Percentiles rank a stretch among this genome's conserved stretches.
These are phyloP conservation scores for Pseudonectria foliicola DNA, from an alignment of 2,329 filamentous ascomycete species.

Conservation along the genomic window DNA sequence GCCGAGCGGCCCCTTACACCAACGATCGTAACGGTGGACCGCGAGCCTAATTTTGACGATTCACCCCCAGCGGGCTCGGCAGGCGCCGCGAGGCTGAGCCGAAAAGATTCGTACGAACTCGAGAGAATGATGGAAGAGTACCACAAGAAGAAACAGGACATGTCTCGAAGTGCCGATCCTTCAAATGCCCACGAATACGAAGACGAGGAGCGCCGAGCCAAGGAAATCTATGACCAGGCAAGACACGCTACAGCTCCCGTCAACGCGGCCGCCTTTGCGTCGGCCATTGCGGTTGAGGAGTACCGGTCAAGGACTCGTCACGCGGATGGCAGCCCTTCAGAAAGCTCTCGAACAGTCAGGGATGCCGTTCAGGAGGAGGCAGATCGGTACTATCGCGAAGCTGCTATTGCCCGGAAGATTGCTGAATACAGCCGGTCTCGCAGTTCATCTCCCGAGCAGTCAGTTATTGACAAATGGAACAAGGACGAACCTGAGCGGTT, in stretches of 20 bases:
- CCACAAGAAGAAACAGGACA: conserved; percentile 15
- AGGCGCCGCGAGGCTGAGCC: conserved; percentile 36
- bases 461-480: conserved; percentile 49
- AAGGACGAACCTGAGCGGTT: conserved; percentile 29
- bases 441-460: conserved; percentile 43
- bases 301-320: conserved; percentile 29
- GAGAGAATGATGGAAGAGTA: conserved; percentile 28
- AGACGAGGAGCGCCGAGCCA: conserved; percentile 37
- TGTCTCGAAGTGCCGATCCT: conserved; percentile 12
- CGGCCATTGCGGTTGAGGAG: conserved; percentile 38
- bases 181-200: conserved; percentile 21
- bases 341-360: conserved; percentile 22
- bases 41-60: conserved; percentile 44
- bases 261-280: conserved; percentile 38
- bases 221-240: conserved; percentile 37
- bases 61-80: conserved; percentile 22
- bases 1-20: conserved; percentile 40
- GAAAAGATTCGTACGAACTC: conserved; percentile 43
- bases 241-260: conserved; percentile 43
- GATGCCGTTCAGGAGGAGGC: conserved; percentile 51
- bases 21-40: conserved; percentile 45
- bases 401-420: conserved; percentile 45
- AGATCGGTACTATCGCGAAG: conserved; percentile 50
- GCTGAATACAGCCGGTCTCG: conserved; percentile 48
- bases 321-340: conserved; percentile 28